Percentiles rank a stretch among this genome's conserved stretches.
These are phyloP conservation scores for Nigrospora osmanthi DNA, from an alignment of 2,329 filamentous ascomycete species.

Conservation along the genomic window DNA sequence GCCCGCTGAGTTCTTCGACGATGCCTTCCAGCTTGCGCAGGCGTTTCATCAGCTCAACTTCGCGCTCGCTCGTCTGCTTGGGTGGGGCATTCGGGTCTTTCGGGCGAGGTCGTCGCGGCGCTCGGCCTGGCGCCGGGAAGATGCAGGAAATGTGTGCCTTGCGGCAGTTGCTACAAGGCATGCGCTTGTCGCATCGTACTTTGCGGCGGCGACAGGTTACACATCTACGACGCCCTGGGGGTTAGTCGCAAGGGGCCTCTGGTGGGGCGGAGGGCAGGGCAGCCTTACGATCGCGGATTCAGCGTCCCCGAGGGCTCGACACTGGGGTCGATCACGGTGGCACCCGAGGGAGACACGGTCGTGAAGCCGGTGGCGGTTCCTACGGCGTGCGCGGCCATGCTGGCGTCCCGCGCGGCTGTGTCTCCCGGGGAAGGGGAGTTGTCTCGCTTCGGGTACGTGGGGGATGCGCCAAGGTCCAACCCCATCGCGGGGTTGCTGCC, in stretches of 20 bases:
- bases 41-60: conserved; percentile 64
- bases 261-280: neutral
- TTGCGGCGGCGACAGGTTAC: conserved; percentile 47
- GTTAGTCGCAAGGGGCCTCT: neutral
- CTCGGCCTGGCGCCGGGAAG: conserved; percentile 67
- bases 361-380: neutral
- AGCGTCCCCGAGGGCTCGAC: conserved; percentile 18
- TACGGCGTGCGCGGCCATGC: neutral
- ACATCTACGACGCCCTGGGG: conserved; percentile 10
- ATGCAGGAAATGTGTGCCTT: conserved; percentile 64
- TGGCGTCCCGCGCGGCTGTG: neutral
- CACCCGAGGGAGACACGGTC: conserved; percentile 12
- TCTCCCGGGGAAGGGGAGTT: neutral
- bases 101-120: conserved; percentile 57
- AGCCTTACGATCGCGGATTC: conserved; percentile 25
- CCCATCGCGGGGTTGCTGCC: too few relatives aligned
- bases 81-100: conserved; percentile 56
- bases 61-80: conserved; percentile 53
- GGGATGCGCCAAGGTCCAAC: neutral
- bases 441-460: neutral
- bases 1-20: conserved; percentile 60
- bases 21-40: conserved; percentile 68
- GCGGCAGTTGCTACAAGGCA: conserved; percentile 69
- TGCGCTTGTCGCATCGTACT: conserved; percentile 71
- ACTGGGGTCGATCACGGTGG: conserved; percentile 21